These are phyloP conservation scores for Neostapfia colusana DNA, from an alignment of 176 grass and related monocot species.

Conservation along the genomic window DNA sequence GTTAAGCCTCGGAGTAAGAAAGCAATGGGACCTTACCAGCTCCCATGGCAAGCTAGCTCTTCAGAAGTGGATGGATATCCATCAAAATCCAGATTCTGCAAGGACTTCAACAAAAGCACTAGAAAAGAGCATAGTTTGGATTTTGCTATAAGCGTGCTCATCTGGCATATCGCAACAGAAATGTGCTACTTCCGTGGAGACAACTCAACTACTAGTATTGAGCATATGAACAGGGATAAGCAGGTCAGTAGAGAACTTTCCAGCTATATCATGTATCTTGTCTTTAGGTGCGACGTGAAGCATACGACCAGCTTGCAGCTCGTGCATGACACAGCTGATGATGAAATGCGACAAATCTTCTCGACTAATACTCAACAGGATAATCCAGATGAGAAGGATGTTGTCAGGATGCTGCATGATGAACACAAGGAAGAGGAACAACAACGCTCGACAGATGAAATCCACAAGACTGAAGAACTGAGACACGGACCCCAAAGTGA, in stretches of 20 bases:
- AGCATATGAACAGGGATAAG: not conserved
- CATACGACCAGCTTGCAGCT: not conserved
- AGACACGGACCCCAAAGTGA: not conserved
- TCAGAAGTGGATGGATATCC: not conserved
- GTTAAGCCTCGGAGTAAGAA: accelerated
- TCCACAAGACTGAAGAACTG: too few relatives aligned
- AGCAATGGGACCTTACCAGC: not conserved
- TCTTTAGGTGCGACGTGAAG: not conserved
- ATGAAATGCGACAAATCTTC: not conserved
- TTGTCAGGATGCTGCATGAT: too few relatives aligned
- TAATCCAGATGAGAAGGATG: too few relatives aligned
- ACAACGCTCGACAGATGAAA: too few relatives aligned
- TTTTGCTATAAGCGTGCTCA: not conserved
- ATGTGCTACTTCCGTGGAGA: not conserved
- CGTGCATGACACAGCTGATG: not conserved
- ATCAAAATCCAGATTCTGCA: not conserved
- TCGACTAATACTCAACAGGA: too few relatives aligned
- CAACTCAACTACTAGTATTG: not conserved
- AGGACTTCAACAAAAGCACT: not conserved
- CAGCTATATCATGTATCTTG: slow-evolving; percentile 23
- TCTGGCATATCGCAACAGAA: slow-evolving; percentile 3
- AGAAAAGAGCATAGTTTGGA: not conserved
- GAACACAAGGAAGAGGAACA: too few relatives aligned
- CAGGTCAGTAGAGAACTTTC: not conserved
- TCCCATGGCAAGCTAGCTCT: not conserved